phyloP scores from a whole-genome alignment of 371 early-diverging fungal species.

The Encephalitozoon hellem region DNA sequence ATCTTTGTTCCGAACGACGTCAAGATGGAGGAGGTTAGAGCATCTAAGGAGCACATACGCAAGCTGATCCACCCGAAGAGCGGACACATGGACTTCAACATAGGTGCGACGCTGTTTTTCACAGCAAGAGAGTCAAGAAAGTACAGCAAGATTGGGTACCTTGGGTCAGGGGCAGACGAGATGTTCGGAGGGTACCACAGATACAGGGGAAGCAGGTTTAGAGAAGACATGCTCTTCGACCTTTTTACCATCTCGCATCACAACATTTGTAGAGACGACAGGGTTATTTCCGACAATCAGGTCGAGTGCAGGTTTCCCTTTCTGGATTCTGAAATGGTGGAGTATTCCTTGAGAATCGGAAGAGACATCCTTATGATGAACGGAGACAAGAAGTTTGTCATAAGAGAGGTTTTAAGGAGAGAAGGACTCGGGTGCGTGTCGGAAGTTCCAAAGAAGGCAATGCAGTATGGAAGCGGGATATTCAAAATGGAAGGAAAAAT shows the following conservation, averaged over 20 bases:
- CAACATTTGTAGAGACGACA: conserved; percentile 51
- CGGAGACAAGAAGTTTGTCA: conserved; percentile 30
- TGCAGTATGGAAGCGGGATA: conserved; percentile 51
- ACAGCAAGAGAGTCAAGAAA: conserved; percentile 28
- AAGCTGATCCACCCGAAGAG: conserved; percentile 40
- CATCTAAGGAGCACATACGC: conserved; percentile 5
- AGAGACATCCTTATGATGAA: neutral
- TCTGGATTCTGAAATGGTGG: conserved; percentile 34
- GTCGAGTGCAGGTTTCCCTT: conserved; percentile 48
- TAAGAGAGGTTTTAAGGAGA: conserved; percentile 34
- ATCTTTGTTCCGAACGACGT: conserved; percentile 44
- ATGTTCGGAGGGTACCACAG: conserved; percentile 53
- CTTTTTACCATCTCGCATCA: conserved; percentile 30
- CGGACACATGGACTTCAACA: conserved; percentile 47
- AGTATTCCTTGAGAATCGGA: conserved; percentile 9
- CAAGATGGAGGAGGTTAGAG: conserved; percentile 1
- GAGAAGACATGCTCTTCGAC: conserved; percentile 41
- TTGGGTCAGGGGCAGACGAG: conserved; percentile 56
- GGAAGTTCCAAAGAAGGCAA: conserved; percentile 42
- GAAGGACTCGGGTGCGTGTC: conserved; percentile 18
- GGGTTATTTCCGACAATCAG: conserved; percentile 30
- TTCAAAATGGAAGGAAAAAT: conserved; percentile 14
- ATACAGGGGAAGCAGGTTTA: conserved; percentile 13
- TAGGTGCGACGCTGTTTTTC: conserved; percentile 33
- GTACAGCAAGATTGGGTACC: conserved; percentile 19